These are phyloP conservation scores for Venturia oleaginea DNA, from an alignment of 2,329 filamentous ascomycete genomes.

Conservation along the genomic window DNA sequence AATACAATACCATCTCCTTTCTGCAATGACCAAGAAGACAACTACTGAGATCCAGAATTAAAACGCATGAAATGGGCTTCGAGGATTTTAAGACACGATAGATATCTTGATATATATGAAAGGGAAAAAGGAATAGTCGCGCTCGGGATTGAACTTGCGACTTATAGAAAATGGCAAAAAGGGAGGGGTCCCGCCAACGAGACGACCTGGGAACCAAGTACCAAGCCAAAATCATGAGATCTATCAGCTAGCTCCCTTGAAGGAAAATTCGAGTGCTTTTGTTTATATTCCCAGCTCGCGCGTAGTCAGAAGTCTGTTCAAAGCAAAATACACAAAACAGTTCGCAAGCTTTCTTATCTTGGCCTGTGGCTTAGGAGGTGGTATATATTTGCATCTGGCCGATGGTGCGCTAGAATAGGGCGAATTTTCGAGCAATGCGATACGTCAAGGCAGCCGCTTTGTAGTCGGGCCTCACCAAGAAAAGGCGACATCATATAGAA, in stretches of 20 bases:
- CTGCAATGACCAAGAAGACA: not conserved
- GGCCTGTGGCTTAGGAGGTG: not conserved
- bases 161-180: not conserved
- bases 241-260: not conserved
- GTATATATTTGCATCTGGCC: not conserved
- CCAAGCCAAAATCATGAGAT: not conserved
- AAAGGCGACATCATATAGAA: too few species aligned
- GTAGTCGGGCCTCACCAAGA: not conserved
- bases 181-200: not conserved
- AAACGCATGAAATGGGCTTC: too few species aligned
- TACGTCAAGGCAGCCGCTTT: not conserved
- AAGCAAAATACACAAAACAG: not conserved
- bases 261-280: not conserved
- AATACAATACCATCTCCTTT: not conserved
- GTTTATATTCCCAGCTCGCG: not conserved
- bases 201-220: not conserved
- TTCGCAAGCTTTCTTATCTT: not conserved
- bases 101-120: not conserved
- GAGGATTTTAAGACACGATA: not conserved
- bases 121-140: not conserved
- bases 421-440: not conserved
- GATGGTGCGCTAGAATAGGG: not conserved
- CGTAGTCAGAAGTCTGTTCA: not conserved
- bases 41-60: not conserved
- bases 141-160: not conserved